phyloP scores from a whole-genome alignment of 345 rosid genomes.

The Citrus hindsii region DNA sequence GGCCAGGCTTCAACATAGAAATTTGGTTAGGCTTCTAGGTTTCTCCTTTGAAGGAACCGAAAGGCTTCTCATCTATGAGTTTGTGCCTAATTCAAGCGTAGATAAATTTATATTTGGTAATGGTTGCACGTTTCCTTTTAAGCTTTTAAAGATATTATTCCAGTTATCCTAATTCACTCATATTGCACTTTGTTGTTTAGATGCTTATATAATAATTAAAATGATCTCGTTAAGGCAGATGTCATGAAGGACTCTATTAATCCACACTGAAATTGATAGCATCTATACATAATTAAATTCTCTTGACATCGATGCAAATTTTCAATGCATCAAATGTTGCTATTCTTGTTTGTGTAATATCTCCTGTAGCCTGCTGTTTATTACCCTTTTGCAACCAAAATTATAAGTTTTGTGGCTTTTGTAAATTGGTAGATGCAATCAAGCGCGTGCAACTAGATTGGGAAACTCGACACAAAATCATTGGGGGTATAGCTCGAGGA shows the following conservation, averaged over 20 bases:
- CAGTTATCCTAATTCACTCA: not conserved
- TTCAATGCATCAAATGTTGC: too few species aligned
- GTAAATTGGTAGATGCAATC: not conserved
- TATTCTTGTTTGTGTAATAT: too few species aligned
- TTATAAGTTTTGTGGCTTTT: not conserved
- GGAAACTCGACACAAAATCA: constrained; percentile 13
- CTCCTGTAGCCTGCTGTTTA: too few species aligned
- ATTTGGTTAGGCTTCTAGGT: constrained; percentile 18
- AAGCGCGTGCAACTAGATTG: not conserved
- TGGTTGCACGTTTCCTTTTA: not conserved
- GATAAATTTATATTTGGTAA: constrained; percentile 29
- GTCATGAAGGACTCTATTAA: too few species aligned
- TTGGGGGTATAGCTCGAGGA: not conserved
- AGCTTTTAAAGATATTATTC: not conserved
- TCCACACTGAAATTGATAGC: too few species aligned
- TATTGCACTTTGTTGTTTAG: too few species aligned
- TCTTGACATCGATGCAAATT: too few species aligned
- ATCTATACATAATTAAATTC: too few species aligned
- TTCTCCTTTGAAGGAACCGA: constrained; percentile 24
- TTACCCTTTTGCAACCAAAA: too few species aligned
- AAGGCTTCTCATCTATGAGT: constrained; percentile 43
- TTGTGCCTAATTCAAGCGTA: constrained; percentile 42
- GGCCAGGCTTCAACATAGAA: constrained; percentile 53
- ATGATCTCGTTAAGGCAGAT: too few species aligned
- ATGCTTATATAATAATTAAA: too few species aligned